Evolutionary conservation across 192 early-diverging fungal species (phyloP).

Genomic region (Pilaira anomala): DNA sequence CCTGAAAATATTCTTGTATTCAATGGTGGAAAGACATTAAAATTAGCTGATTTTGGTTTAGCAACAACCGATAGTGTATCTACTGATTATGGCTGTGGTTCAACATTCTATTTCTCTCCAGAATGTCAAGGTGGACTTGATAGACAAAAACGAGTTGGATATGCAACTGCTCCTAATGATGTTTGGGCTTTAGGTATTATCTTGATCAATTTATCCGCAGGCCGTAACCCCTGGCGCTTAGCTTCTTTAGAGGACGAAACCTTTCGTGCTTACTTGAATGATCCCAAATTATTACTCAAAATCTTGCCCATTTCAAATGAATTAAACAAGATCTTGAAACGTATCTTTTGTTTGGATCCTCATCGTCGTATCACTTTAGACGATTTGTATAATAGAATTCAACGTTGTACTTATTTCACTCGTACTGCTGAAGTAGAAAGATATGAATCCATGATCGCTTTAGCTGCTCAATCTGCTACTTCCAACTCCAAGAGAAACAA

Average conservation of each 20-base stretch:
- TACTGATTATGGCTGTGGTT: conserved; percentile 86
- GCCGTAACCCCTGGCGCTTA: conserved; percentile 79
- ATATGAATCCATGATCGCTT: conserved; percentile 6
- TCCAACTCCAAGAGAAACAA: not conserved
- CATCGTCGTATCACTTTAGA: conserved; percentile 47
- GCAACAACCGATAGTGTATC: conserved; percentile 79
- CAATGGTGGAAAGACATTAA: conserved; percentile 63
- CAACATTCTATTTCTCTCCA: conserved; percentile 59
- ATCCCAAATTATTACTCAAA: conserved; percentile 59
- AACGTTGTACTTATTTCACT: conserved; percentile 45
- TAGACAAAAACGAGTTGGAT: conserved; percentile 36
- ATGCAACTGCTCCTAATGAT: conserved; percentile 74
- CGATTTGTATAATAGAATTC: conserved; percentile 41
- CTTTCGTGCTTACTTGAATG: conserved; percentile 65
- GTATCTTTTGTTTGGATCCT: conserved; percentile 72
- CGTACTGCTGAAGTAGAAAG: conserved; percentile 28
- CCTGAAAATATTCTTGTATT: conserved; percentile 68
- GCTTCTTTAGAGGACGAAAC: conserved; percentile 70
- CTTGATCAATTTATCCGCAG: conserved; percentile 82
- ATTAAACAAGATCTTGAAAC: conserved; percentile 66
- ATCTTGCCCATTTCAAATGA: conserved; percentile 66
- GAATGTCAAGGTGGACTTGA: conserved; percentile 65
- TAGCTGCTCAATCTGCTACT: not conserved
- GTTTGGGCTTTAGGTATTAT: conserved; percentile 89
- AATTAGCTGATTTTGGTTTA: conserved; percentile 92